A percentile compares a stretch with the other conserved stretches of the same genome.
These are phyloP conservation scores for Penicillium thymicola DNA, from an alignment of 2,329 filamentous ascomycete genomes.

Conservation along the genomic window DNA sequence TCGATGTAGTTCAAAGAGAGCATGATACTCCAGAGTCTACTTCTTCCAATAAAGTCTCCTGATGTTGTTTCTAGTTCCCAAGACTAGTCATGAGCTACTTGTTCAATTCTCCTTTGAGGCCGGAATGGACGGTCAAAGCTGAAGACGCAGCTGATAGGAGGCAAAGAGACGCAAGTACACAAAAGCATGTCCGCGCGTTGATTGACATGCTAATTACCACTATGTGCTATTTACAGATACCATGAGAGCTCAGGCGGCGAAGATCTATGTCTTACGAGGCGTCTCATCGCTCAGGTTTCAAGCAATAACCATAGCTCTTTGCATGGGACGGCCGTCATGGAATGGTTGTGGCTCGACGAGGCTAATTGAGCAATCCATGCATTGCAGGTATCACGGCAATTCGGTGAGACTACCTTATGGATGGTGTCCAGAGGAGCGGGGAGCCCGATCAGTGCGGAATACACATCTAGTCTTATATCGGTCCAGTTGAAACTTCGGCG, in stretches of 20 bases:
- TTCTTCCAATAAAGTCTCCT: constrained; percentile 4
- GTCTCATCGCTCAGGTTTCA: constrained; percentile 1
- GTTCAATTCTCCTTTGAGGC: neutral
- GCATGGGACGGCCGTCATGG: constrained; percentile 12
- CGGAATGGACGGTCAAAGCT: constrained; percentile 16
- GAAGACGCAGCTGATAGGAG: constrained; percentile 16
- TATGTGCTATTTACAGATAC: constrained; percentile 17
- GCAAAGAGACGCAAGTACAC: constrained; percentile 5
- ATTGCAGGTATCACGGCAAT: constrained; percentile 17
- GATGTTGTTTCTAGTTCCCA: neutral
- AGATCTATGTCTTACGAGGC: constrained; percentile 14
- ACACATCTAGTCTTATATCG: constrained; percentile 11
- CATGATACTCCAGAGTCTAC: constrained; percentile 4
- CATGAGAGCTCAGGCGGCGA: constrained; percentile 10
- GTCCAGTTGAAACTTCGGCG: constrained; percentile 20
- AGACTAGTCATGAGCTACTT: neutral
- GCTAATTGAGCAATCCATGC: constrained; percentile 12
- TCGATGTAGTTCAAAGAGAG: constrained; percentile 2
- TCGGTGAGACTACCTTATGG: constrained; percentile 14
- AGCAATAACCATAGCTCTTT: constrained; percentile 17
- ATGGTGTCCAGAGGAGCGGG: neutral
- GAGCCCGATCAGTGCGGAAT: neutral
- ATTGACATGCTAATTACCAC: constrained; percentile 3
- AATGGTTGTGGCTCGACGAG: constrained; percentile 19
- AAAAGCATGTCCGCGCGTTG: constrained; percentile 5